Percentiles rank a stretch among this genome's conserved stretches.
phyloP scores from a whole-genome alignment of 148 eudicot species.

The Camellia sinensis region DNA sequence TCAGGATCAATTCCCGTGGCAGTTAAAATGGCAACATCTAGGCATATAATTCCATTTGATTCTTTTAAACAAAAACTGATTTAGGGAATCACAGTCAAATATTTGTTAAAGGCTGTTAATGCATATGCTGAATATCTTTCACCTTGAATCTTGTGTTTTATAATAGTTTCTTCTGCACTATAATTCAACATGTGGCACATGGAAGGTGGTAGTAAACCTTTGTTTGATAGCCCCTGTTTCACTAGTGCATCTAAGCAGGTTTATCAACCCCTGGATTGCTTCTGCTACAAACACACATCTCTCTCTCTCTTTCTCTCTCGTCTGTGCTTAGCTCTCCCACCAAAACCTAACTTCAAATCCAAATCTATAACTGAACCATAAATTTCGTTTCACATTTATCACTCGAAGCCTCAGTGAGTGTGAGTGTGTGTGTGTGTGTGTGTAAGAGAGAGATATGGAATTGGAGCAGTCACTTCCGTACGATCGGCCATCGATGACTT shows the following conservation, averaged over 20 bases:
- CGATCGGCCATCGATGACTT: constrained; percentile 33
- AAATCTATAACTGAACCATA: constrained; percentile 1
- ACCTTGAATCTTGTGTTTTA: too few species aligned
- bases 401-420: not conserved
- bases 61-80: not conserved
- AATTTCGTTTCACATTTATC: not conserved
- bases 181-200: not conserved
- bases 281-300: not conserved
- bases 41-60: not conserved
- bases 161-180: too few species aligned
- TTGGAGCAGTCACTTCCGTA: constrained; percentile 23
- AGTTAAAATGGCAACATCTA: not conserved
- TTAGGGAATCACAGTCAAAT: too few species aligned
- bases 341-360: constrained; percentile 19
- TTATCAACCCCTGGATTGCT: constrained; percentile 19
- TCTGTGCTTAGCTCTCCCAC: constrained; percentile 13
- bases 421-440: not conserved
- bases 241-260: not conserved
- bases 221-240: not conserved
- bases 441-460: constrained; percentile 23
- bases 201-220: not conserved
- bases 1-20: not conserved
- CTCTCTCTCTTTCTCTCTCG: constrained; percentile 15
- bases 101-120: too few species aligned
- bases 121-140: too few species aligned